Evolutionary conservation across 768 basidiomycete species (phyloP).

Genomic region (Ramaria rubella): DNA sequence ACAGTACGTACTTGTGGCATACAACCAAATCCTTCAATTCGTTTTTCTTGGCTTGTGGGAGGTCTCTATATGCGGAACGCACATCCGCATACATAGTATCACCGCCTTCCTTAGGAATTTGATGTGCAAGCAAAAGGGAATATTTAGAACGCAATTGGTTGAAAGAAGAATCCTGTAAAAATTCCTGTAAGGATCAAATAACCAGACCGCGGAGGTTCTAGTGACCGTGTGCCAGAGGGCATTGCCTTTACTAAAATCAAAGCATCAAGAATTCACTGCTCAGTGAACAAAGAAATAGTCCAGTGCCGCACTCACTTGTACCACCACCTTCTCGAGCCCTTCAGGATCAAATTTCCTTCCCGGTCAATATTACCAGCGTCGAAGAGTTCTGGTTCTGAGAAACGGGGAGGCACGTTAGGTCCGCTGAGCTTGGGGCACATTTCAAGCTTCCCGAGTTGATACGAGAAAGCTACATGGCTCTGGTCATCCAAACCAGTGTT

Average conservation of each 20-base stretch:
- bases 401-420: constrained; percentile 16
- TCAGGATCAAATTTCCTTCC: constrained; percentile 15
- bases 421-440: constrained; percentile 17
- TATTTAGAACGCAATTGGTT: constrained; percentile 21
- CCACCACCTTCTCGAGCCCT: constrained; percentile 15
- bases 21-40: constrained; percentile 14
- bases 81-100: constrained; percentile 24
- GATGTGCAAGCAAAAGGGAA: constrained; percentile 21
- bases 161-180: constrained; percentile 16
- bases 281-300: background rate
- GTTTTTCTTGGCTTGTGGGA: constrained; percentile 20
- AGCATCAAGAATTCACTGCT: too few species aligned
- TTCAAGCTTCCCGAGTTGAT: constrained; percentile 21
- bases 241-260: constrained; percentile 14
- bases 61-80: constrained; percentile 20
- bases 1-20: constrained; percentile 15
- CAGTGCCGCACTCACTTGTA: constrained; percentile 15
- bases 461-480: constrained; percentile 18
- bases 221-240: constrained; percentile 19
- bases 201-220: background rate
- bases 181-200: background rate
- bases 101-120: constrained; percentile 22
- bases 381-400: constrained; percentile 19
- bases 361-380: constrained; percentile 23
- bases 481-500: constrained; percentile 25